Conservation (phyloP, 331 rosid genomes). For the Telfairia occidentalis region DNA sequence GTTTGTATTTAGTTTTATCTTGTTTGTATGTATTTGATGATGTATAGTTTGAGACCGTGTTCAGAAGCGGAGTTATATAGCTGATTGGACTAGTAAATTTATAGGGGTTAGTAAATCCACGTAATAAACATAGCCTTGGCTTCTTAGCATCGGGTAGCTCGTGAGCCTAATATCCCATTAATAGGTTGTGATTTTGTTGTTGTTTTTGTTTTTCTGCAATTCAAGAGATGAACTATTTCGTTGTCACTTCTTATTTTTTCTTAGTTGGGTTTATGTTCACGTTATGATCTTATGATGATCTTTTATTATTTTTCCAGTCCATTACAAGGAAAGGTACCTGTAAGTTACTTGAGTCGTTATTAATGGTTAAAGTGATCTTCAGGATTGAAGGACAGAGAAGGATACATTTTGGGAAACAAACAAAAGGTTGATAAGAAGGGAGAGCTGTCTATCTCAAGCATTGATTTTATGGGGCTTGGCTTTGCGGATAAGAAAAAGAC, state of each 20-base stretch:
- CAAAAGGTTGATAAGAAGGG: conserved; percentile 13
- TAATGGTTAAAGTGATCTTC: neutral
- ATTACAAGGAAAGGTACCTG: neutral
- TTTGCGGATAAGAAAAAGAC: conserved; percentile 72
- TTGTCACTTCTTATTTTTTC: neutral
- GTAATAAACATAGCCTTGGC: neutral
- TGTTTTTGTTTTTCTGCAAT: neutral
- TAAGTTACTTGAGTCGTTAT: conserved; percentile 1
- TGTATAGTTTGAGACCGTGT: neutral
- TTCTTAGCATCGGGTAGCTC: neutral
- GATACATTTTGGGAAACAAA: neutral
- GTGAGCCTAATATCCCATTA: neutral
- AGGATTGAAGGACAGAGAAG: neutral
- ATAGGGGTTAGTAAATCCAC: neutral
- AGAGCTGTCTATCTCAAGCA: conserved; percentile 42
- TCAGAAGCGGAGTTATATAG: neutral
- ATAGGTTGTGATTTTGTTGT: neutral
- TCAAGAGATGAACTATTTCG: neutral
- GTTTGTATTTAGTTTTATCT: neutral
- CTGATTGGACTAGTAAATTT: neutral
- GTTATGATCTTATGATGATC: neutral
- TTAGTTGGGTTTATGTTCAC: neutral
- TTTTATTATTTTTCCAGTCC: neutral
- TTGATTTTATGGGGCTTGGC: conserved; percentile 74
- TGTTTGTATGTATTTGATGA: neutral